Evolutionary conservation across 2,329 filamentous ascomycete genomes (phyloP).

Genomic region (Neofusicoccum parvum): DNA sequence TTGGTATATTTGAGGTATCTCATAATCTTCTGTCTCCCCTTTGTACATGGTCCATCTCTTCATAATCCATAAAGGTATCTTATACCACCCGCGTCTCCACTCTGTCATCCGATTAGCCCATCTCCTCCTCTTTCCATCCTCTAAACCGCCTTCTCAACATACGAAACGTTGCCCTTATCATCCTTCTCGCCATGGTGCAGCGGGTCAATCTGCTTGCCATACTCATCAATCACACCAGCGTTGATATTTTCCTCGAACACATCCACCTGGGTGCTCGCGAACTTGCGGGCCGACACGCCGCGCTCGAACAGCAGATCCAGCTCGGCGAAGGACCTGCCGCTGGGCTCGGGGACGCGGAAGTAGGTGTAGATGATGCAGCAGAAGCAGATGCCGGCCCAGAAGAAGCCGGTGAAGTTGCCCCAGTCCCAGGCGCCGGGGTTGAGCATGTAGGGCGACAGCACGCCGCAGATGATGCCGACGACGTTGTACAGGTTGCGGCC

Average conservation of each 20-base stretch:
- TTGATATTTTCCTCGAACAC: constrained; percentile 48
- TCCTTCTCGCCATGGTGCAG: constrained; percentile 1
- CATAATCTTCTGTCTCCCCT: background rate
- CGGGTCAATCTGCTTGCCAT: constrained; percentile 26
- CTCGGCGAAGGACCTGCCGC: constrained; percentile 81
- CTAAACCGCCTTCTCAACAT: constrained; percentile 1
- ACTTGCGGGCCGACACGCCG: constrained; percentile 70
- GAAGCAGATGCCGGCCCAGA: constrained; percentile 82
- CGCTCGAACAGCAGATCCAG: constrained; percentile 83
- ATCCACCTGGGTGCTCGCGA: constrained; percentile 60
- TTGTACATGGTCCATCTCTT: background rate
- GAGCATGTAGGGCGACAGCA: constrained; percentile 89
- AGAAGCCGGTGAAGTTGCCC: constrained; percentile 85
- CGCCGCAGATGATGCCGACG: constrained; percentile 77
- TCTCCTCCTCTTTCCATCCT: background rate
- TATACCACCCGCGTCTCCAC: background rate
- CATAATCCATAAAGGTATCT: background rate
- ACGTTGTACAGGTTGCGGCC: constrained; percentile 78
- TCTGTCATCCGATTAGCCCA: background rate
- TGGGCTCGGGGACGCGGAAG: constrained; percentile 79
- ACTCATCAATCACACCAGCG: constrained; percentile 34
- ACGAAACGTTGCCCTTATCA: background rate
- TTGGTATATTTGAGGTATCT: background rate
- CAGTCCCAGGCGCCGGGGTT: constrained; percentile 87
- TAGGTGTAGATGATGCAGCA: constrained; percentile 79